Evolutionary conservation across 2,329 filamentous ascomycete species (phyloP), one percentile per base, ranked within the genome.

Genomic region (Bipolaris cookei): DNA sequence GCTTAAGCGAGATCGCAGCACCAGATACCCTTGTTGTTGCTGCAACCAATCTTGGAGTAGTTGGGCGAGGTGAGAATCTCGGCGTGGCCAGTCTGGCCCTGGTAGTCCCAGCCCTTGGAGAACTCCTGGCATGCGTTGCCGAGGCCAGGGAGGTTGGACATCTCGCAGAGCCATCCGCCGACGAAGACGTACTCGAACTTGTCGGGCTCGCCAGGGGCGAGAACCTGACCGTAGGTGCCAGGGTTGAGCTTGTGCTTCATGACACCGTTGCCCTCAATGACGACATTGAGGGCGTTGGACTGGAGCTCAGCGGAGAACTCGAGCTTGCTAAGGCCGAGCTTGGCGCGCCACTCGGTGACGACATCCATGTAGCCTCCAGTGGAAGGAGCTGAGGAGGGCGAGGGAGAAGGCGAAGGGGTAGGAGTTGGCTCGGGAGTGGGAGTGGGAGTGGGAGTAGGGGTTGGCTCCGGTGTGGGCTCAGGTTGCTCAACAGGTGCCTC

Each of bases 151-250:
- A 69, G 61, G 34, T 51, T 52, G 51, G 72, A 64, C 18, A 65
- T 62, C 64, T 75, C 72, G 70, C 72, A 75, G 49, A 75, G 70
- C 72, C 72, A 75, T 49, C 69, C 72, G 25, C 72, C 72, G 16
- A 73, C 67, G 57, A 72, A 74, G 57, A 72, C 68, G 51, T 62
- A 44, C 56, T 66, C 54, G 63, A 75, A 75, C 7, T 51, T 50
- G 25, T 43, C 35, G 6, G 13, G 16, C 13, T 61, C 43, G 16
- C 68, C 70, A 25, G 69, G 68, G 25, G 70, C 70, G 21, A 74
- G 71, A 32, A 69, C 68, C 64, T 73, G 70, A 32, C 61, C 70
- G 51, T 46, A 63, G 38, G 69, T 64, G 38, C 70, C 69, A n/a
- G 60, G 35, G 68, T 69, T 68, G 44, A 73, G 70, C 63, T 74